phyloP scores from a whole-genome alignment of 2,329 filamentous ascomycete genomes.

The Talaromyces sp. region DNA sequence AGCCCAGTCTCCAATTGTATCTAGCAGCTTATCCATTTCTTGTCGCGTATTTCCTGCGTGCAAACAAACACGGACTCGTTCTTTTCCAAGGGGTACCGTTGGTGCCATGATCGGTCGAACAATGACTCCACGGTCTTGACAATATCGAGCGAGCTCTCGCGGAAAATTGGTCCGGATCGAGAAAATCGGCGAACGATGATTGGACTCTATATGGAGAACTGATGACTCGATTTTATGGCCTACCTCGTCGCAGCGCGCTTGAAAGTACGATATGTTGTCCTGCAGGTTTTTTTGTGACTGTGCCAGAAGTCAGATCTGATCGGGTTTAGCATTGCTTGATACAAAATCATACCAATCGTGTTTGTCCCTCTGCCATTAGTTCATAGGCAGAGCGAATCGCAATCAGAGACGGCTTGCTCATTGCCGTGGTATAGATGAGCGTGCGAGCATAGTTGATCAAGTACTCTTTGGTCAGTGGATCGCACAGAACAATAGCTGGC shows the following conservation, averaged over 20 bases:
- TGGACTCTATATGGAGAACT: slow-evolving; percentile 38
- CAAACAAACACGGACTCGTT: slow-evolving; percentile 64
- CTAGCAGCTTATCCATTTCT: slow-evolving; percentile 55
- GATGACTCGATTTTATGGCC: slow-evolving; percentile 23
- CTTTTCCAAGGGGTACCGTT: slow-evolving; percentile 61
- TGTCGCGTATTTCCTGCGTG: slow-evolving; percentile 62
- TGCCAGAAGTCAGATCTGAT: neutral
- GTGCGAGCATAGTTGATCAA: slow-evolving; percentile 73
- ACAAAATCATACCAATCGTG: slow-evolving; percentile 39
- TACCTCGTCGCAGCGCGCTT: slow-evolving; percentile 43
- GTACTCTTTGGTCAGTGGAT: slow-evolving; percentile 57
- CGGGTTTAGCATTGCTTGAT: slow-evolving; percentile 9
- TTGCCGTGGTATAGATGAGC: slow-evolving; percentile 69
- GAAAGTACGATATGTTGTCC: slow-evolving; percentile 45
- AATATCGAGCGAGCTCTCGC: slow-evolving; percentile 56
- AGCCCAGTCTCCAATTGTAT: slow-evolving; percentile 49
- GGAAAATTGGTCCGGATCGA: slow-evolving; percentile 58
- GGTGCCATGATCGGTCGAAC: slow-evolving; percentile 65
- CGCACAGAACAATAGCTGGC: slow-evolving; percentile 60
- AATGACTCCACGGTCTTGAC: slow-evolving; percentile 57
- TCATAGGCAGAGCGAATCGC: slow-evolving; percentile 58
- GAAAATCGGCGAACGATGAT: slow-evolving; percentile 61
- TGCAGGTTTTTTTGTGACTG: slow-evolving; percentile 36
- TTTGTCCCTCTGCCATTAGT: slow-evolving; percentile 52
- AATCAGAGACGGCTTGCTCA: slow-evolving; percentile 59